phyloP scores from a whole-genome alignment of 1,284 basidiomycete species.

The Tilletia indica region DNA sequence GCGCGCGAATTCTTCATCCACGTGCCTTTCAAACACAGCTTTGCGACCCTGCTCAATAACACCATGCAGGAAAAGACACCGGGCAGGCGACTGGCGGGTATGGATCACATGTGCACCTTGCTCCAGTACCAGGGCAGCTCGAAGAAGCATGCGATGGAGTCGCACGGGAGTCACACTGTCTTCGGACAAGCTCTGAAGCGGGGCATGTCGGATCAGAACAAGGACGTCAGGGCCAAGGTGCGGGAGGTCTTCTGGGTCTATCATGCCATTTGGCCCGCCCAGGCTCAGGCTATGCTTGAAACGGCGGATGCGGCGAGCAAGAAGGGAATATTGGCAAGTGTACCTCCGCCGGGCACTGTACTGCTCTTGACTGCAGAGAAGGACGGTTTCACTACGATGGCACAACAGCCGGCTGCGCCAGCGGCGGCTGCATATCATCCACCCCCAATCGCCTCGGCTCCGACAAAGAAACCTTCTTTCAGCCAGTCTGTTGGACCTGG shows the following conservation, averaged over 20 bases:
- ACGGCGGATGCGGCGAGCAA: constrained; percentile 69
- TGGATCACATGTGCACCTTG: constrained; percentile 52
- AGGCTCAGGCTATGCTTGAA: constrained; percentile 67
- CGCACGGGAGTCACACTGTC: constrained; percentile 58
- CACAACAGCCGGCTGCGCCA: constrained; percentile 45
- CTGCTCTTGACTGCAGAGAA: constrained; percentile 62
- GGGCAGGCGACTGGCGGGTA: constrained; percentile 71
- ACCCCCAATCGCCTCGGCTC: neutral
- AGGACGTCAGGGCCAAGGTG: constrained; percentile 72
- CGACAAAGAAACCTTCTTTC: constrained; percentile 5
- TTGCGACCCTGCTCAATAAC: constrained; percentile 73
- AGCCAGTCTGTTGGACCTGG: neutral
- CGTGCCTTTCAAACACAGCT: constrained; percentile 68
- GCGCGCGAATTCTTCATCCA: constrained; percentile 70
- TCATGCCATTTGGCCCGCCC: constrained; percentile 71
- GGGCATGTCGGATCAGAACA: constrained; percentile 74
- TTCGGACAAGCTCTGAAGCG: constrained; percentile 61
- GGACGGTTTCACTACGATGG: constrained; percentile 57
- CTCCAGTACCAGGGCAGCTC: constrained; percentile 50
- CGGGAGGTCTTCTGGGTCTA: constrained; percentile 79
- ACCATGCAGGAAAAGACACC: constrained; percentile 78
- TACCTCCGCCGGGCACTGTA: constrained; percentile 9
- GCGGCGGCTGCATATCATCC: constrained; percentile 14
- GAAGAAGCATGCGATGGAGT: constrained; percentile 51
- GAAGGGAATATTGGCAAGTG: constrained; percentile 73